Evolutionary conservation across 164 flowering plant genomes (phyloP), one percentile per base, ranked within the genome.

Genomic region (Akebia trifoliata): DNA sequence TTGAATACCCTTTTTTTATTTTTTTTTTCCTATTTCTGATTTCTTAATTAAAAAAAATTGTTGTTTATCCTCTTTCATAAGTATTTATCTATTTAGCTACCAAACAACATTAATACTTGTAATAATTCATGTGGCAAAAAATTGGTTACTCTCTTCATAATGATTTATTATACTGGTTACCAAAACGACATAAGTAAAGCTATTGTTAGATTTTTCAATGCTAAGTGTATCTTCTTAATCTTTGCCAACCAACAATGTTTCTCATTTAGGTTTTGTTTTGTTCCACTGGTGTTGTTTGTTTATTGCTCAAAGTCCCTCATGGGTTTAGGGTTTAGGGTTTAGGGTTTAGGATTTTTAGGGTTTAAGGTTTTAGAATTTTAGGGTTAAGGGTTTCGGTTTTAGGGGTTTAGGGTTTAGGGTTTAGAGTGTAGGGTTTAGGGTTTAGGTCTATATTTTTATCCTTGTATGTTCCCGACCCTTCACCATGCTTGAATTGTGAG

Each of bases 221-320:
- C 56, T 48, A 34, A 34, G 20, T 30, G 10, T 15, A 38, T 54
- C 9, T 48, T 25, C 6, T 9, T 20, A 22, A 43, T 36, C 29
- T 52, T 40, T 50, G 6, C 32, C 43, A 10, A 56, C 26, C 18
- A 53, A 22, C 46, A 20, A n/a, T 39, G 52, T 22, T 37, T 54
- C 31, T 55, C 38, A 69, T 44, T 72, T 88, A 90, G 97, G 81
- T 85, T 90, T 65, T 74, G 59, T 61, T 77, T 58, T 78, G 82
- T 83, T 47, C 81, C 92, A 9, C 65, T 86, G 26, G 15, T 66
- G 34, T 68, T 86, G 31, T 81, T 67, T 39, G 56, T 72, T 36
- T 66, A 59, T 60, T 61, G 63, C 50, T 57, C 69, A 28, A 73
- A 74, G 57, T 50, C 72, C 55, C 57, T 39, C 25, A n/a, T n/a